These are phyloP conservation scores for Solanum etuberosum DNA, from an alignment of 257 asterid genomes.

Conservation along the genomic window DNA sequence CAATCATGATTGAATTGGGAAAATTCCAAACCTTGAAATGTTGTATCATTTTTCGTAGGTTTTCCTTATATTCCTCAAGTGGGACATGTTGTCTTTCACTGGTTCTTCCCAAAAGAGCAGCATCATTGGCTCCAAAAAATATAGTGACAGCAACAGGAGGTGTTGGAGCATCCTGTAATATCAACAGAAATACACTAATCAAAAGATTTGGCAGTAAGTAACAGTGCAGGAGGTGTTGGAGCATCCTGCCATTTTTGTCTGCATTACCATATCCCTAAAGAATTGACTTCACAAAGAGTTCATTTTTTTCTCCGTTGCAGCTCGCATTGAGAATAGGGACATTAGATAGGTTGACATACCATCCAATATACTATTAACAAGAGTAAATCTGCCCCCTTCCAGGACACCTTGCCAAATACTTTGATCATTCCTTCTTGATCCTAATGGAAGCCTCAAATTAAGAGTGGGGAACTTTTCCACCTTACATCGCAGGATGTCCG, in stretches of 20 bases:
- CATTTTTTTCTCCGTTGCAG: background rate
- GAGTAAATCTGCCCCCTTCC: background rate
- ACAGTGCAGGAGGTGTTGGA: background rate
- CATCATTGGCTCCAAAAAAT: slow-evolving; percentile 92
- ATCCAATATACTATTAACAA: background rate
- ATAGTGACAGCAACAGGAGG: slow-evolving; percentile 66
- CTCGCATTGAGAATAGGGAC: background rate
- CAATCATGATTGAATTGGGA: background rate
- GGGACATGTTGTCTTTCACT: slow-evolving; percentile 85
- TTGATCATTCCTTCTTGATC: background rate
- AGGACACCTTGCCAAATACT: background rate
- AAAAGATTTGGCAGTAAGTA: background rate
- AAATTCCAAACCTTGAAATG: slow-evolving; percentile 52
- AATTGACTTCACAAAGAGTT: background rate
- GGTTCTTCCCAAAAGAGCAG: slow-evolving; percentile 62
- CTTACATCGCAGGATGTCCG: background rate
- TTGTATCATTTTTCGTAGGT: slow-evolving; percentile 49
- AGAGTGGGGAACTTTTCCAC: background rate
- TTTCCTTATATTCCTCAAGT: slow-evolving; percentile 73
- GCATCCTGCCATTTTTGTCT: background rate
- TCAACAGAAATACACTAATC: background rate
- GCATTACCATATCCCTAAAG: background rate
- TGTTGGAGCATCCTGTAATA: slow-evolving; percentile 35
- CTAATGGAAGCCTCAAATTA: background rate
- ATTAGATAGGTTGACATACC: background rate